phyloP scores from a whole-genome alignment of 2,329 filamentous ascomycete species.

The Apiospora sp. region DNA sequence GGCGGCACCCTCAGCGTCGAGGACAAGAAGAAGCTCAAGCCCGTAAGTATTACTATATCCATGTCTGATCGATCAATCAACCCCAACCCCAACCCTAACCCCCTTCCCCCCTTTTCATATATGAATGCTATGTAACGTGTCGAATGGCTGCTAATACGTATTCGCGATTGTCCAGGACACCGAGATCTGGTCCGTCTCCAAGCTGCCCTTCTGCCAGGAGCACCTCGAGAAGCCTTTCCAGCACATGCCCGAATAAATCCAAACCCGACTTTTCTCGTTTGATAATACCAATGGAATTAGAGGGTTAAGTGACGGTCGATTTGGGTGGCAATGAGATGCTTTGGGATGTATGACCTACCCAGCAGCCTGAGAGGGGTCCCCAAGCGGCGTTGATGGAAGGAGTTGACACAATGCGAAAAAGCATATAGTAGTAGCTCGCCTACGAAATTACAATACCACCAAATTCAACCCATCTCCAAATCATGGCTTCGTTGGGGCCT shows the following conservation, averaged over 20 bases:
- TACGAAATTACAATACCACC: neutral
- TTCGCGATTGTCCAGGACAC: slow-evolving; percentile 54
- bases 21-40: slow-evolving; percentile 73
- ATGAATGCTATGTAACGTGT: neutral
- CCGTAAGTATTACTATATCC: slow-evolving; percentile 48
- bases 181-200: slow-evolving; percentile 74
- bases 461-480: neutral
- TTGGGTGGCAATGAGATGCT: neutral
- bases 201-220: slow-evolving; percentile 76
- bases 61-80: neutral
- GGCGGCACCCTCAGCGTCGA: slow-evolving; percentile 69
- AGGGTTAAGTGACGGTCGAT: neutral
- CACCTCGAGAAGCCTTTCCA: slow-evolving; percentile 68
- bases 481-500: neutral
- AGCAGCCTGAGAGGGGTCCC: neutral
- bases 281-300: slow-evolving; percentile 16
- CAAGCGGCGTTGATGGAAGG: slow-evolving; percentile 11
- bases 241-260: slow-evolving; percentile 66
- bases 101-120: neutral
- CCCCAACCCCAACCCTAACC: neutral
- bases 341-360: neutral
- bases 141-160: neutral
- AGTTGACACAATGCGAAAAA: slow-evolving; percentile 6
- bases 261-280: neutral
- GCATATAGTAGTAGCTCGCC: neutral